Percentiles rank a stretch among this genome's conserved stretches.
phyloP scores from a whole-genome alignment of 208 protist species.

The Crithidia acanthocephali region DNA sequence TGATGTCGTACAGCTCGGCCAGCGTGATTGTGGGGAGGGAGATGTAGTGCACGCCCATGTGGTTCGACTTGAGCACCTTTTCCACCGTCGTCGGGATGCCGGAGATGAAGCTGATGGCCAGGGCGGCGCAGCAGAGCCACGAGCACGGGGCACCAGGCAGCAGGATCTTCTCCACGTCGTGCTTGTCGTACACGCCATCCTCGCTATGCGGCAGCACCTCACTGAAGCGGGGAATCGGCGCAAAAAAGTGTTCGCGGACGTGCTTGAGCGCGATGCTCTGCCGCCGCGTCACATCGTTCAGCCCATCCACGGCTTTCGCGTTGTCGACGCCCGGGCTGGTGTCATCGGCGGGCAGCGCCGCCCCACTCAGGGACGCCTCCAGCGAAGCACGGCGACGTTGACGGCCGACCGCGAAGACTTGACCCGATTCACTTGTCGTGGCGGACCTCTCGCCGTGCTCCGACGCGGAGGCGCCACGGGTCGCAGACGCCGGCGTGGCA shows the following conservation, averaged over 20 bases:
- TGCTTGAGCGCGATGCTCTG: constrained; percentile 40
- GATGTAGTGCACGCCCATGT: constrained; percentile 85
- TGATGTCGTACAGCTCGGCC: constrained; percentile 82
- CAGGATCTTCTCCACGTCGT: constrained; percentile 46
- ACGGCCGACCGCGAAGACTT: constrained; percentile 21
- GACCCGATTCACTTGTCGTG: neutral
- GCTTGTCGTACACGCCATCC: constrained; percentile 31
- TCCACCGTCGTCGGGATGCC: constrained; percentile 72
- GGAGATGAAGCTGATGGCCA: constrained; percentile 82
- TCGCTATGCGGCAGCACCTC: constrained; percentile 38
- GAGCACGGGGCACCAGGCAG: constrained; percentile 73
- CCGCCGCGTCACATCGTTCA: constrained; percentile 32
- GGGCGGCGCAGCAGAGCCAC: constrained; percentile 78
- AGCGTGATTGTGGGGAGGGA: constrained; percentile 81
- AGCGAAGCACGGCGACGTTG: constrained; percentile 1
- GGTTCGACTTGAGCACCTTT: constrained; percentile 82
- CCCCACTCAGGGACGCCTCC: constrained; percentile 6
- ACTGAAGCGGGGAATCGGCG: constrained; percentile 47
- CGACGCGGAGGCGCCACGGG: neutral
- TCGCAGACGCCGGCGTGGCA: neutral
- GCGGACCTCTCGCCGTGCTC: neutral
- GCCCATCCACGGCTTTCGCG: constrained; percentile 38
- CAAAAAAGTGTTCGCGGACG: constrained; percentile 63
- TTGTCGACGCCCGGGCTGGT: constrained; percentile 9
- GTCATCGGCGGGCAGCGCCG: neutral